phyloP scores from a whole-genome alignment of 805 yeast species.

The Candida broadrunensis region DNA sequence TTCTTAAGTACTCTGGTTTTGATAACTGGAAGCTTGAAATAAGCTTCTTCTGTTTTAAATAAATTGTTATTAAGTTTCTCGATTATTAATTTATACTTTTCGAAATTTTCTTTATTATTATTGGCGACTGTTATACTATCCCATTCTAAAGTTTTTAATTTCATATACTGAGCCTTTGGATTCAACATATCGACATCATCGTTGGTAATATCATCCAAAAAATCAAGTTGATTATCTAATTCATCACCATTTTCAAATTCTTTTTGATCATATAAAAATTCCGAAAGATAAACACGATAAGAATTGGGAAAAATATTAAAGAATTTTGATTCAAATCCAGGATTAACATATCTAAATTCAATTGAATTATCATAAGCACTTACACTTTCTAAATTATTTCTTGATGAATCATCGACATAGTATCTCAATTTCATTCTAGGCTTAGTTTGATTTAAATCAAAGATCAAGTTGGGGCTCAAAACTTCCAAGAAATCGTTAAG shows the following conservation, averaged over 20 bases:
- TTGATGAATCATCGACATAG: conserved; percentile 3
- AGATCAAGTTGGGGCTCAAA: conserved; percentile 41
- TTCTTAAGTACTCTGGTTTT: conserved; percentile 32
- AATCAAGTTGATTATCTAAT: conserved; percentile 27
- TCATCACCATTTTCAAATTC: conserved; percentile 15
- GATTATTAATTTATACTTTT: conserved; percentile 17
- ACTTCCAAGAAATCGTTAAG: conserved; percentile 33
- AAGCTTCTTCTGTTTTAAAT: conserved; percentile 16
- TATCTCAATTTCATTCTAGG: conserved; percentile 6
- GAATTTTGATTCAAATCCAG: conserved; percentile 18
- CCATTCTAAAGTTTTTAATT: conserved; percentile 30
- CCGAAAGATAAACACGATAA: conserved; percentile 30
- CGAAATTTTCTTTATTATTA: conserved; percentile 15
- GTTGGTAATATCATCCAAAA: conserved; percentile 35
- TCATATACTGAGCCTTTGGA: conserved; percentile 19
- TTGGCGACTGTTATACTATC: conserved; percentile 22
- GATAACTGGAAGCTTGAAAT: conserved; percentile 20
- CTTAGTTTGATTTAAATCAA: conserved; percentile 29
- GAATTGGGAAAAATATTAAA: conserved; percentile 26
- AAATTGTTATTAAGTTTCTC: conserved; percentile 10
- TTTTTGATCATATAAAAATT: conserved; percentile 25
- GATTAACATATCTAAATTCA: conserved; percentile 7
- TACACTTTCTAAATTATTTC: conserved; percentile 5
- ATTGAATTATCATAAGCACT: conserved; percentile 1
- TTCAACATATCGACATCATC: conserved; percentile 27